Evolutionary conservation across 176 grass and related monocot species (phyloP), one percentile per base, ranked within the genome.

Genomic region (Lolium multiflorum): DNA sequence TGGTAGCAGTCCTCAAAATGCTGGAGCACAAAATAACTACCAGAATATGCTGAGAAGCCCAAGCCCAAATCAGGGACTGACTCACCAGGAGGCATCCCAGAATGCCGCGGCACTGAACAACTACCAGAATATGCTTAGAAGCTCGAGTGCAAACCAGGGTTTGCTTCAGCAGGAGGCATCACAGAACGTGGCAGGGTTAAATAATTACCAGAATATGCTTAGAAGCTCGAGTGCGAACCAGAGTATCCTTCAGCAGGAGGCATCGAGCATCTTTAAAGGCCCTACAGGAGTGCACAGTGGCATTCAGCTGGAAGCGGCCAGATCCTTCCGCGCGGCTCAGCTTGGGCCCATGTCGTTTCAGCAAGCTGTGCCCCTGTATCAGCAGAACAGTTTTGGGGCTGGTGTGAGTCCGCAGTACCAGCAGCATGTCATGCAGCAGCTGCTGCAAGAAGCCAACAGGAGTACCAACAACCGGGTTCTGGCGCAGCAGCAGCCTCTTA

Each of bases 401-500:
- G 35, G 83, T 38, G 66, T 46, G 54, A 87, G 57, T 46, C 52
- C 91, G 77, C 89, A 96, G 17, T 77, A 94, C 77, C 92, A 93
- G 76, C 94, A 99, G 22, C 97, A 93, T 79, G 87, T 90, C 18
- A 52, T 96, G 48, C 94, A 99, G 79, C 92, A 96, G 85, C 79
- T 99, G 57, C 76, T 99, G 77, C 94, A 99, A 79, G 97, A 96
- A 83, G 89, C 92, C 48, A 92, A 91, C 48, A 92, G 89, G 86
- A 96, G 89, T 56, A 85, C 90, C 24, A 92, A 84, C 38, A 85
- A 64, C 58, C 80, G 63, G 0, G 8, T 58, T 58, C 39, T 92
- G 38, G 44, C 38, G 7, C 71, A 74, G 11, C 63, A 68, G 39
- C 70, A 69, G 4, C 62, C 77, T 72, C 66, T 7, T 31, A 62